Evolutionary conservation across 495 filamentous ascomycete species (phyloP).

Genomic region (Penicillium coffeae): DNA sequence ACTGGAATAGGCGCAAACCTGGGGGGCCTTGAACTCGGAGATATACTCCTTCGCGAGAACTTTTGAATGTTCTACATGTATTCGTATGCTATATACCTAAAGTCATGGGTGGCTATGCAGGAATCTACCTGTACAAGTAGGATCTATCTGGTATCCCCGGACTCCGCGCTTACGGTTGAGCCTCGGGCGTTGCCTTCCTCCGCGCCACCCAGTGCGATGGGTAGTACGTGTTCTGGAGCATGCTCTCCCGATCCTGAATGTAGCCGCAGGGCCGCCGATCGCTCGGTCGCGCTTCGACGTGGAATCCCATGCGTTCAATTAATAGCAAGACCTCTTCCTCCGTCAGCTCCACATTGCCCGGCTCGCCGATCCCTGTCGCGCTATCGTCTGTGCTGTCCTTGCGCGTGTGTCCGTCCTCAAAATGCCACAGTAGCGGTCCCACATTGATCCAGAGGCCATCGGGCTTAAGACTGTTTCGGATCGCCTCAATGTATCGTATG

Average conservation of each 20-base stretch:
- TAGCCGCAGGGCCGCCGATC: constrained; percentile 66
- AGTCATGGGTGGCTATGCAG: no score
- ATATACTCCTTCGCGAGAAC: not conserved
- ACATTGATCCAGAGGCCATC: constrained; percentile 85
- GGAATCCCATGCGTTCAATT: constrained; percentile 73
- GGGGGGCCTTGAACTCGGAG: not conserved
- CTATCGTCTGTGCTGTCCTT: constrained; percentile 18
- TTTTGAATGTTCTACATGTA: not conserved
- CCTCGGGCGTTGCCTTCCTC: constrained; percentile 38
- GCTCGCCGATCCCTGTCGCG: constrained; percentile 62
- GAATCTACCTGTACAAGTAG: no score
- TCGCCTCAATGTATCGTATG: constrained; percentile 79
- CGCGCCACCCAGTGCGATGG: constrained; percentile 81
- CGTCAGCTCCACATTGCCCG: constrained; percentile 80
- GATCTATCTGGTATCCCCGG: no score
- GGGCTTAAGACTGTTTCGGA: constrained; percentile 69
- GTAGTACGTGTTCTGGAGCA: constrained; percentile 76
- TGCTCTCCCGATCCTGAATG: constrained; percentile 75
- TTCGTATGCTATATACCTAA: no score
- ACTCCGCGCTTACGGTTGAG: not conserved
- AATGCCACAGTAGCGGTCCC: constrained; percentile 90
- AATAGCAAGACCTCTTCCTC: constrained; percentile 80
- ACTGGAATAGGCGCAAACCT: not conserved
- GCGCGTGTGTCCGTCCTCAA: constrained; percentile 53
- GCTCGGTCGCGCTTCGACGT: constrained; percentile 49